Evolutionary conservation across 768 basidiomycete species (phyloP), one percentile per base, ranked within the genome.

Genomic region (Astraeus odoratus): DNA sequence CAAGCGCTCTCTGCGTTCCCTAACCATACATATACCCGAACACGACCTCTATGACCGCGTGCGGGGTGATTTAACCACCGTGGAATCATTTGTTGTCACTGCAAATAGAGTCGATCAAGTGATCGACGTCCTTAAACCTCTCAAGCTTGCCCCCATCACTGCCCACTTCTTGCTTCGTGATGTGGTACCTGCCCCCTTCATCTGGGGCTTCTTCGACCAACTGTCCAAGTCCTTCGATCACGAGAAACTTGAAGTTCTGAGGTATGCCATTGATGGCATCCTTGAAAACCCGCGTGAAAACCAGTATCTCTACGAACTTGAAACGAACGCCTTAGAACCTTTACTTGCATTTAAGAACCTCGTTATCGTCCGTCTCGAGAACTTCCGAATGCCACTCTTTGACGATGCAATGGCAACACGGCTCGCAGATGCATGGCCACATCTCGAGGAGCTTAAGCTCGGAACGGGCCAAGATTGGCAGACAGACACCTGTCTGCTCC

Each of bases 311-410:
- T 39, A 20, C 34, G 44, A 46, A 8, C 34, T 46, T 16, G 8
- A 25, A 18, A 4, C 23, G 8, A 2, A 33, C n/a, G 9, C 36
- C 5, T 35, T 50, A 13, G 30, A 35, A 15, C 29, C 40, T 10
- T 41, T 46, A 19, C 19, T 50, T 27, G 8, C 8, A 23, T 50
- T 50, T 39, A 36, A 34, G 22, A 46, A 46, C 37, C 41, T 46
- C 35, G 25, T 37, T 16, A 19, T 8, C 22, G 7, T 42, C 12
- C 24, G 8, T 8, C 44, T 45, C 22, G 44, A 39, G 27, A 31
- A 39, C 36, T 33, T 31, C 16, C 35, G 34, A 7, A 42, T 34
- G 31, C 31, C 36, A 6, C 9, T 5, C 5, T 20, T 41, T 9
- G 26, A 44, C 37, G 50, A 51, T 22, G 24, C 25, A 8, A 39